phyloP scores from a whole-genome alignment of 495 filamentous ascomycete genomes.

The Letharia columbiana region DNA sequence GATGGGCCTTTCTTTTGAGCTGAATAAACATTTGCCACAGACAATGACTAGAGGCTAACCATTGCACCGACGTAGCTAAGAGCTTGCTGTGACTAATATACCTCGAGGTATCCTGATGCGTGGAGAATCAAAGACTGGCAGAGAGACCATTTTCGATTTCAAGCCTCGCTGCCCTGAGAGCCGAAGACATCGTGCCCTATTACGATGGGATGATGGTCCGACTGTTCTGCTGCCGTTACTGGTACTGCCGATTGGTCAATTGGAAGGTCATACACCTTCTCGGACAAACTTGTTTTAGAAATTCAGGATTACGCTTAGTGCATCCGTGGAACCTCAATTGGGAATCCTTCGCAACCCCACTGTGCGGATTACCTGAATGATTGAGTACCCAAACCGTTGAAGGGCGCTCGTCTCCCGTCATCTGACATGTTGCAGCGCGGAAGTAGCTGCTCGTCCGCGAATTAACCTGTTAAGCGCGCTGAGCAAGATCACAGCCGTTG shows the following conservation, averaged over 20 bases:
- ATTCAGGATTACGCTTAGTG: too few relatives aligned
- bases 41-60: background rate
- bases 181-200: background rate
- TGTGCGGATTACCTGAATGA: background rate
- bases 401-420: background rate
- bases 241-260: background rate
- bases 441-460: background rate
- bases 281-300: too few relatives aligned
- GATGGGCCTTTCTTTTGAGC: background rate
- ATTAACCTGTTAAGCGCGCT: background rate
- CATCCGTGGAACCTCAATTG: background rate
- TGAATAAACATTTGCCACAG: background rate
- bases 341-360: background rate
- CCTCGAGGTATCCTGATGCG: background rate
- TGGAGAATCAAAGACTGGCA: background rate
- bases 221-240: background rate
- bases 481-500: background rate
- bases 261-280: background rate
- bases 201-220: background rate
- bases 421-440: background rate
- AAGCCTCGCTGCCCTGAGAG: background rate
- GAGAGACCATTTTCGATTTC: background rate
- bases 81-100: background rate
- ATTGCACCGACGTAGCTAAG: background rate
- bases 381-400: background rate